A percentile compares a stretch with the other conserved stretches of the same genome.
Conservation (phyloP, 345 rosid species). For the Salix dunnii region DNA sequence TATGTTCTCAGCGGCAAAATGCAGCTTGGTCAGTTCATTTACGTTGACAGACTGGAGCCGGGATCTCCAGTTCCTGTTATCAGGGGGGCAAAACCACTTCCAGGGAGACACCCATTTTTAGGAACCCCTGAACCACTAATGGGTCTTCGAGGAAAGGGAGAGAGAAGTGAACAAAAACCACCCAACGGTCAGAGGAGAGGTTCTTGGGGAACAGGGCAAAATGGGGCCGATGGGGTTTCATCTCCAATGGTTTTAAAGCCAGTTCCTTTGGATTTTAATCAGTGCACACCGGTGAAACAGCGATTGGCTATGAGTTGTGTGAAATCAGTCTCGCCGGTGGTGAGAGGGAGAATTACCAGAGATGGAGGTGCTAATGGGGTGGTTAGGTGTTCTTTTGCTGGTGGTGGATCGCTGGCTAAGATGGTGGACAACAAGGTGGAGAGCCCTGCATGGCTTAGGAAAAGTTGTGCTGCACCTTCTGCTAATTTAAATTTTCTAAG, state of each 20-base stretch:
- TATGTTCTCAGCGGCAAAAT: conserved; percentile 76
- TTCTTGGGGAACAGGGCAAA: conserved; percentile 66
- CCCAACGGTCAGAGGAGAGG: conserved; percentile 60
- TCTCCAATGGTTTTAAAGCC: conserved; percentile 78
- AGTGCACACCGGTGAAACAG: conserved; percentile 75
- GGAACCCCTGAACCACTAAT: conserved; percentile 86
- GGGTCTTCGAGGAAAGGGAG: conserved; percentile 56
- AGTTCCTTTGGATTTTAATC: conserved; percentile 78
- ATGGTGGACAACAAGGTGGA: conserved; percentile 56
- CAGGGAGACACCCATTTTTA: conserved; percentile 81
- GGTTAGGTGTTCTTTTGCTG: conserved; percentile 60
- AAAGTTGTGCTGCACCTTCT: conserved; percentile 66
- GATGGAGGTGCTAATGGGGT: conserved; percentile 35
- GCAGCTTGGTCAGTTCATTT: conserved; percentile 93
- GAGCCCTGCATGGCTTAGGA: conserved; percentile 61
- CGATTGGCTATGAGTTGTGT: conserved; percentile 14
- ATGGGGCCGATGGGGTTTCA: conserved; percentile 33
- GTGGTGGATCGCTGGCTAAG: conserved; percentile 68
- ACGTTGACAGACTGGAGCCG: conserved; percentile 79
- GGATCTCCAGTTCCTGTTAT: conserved; percentile 92
- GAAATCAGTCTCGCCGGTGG: conserved; percentile 59
- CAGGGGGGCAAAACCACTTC: conserved; percentile 76
- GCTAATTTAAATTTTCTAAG: conserved; percentile 60
- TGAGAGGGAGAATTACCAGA: conserved; percentile 42
- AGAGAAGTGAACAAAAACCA: conserved; percentile 38